A percentile compares a stretch with the other conserved stretches of the same genome.
Conservation (phyloP, 805 yeast species). For the Lipomyces oligophaga region DNA sequence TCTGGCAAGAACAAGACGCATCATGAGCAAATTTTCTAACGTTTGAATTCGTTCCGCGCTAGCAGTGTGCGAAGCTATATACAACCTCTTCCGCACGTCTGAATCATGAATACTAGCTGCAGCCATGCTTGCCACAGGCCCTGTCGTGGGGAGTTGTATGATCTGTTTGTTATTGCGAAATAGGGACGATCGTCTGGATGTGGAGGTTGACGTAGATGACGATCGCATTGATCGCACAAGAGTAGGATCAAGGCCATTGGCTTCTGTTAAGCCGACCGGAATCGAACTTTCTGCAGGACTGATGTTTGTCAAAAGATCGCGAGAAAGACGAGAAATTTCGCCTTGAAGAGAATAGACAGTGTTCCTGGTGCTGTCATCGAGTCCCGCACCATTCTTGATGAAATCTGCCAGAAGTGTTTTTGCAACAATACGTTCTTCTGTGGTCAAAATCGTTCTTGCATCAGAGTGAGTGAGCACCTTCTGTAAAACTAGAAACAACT, state of each 20-base stretch:
- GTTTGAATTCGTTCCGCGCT: constrained; percentile 57
- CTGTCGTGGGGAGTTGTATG: constrained; percentile 49
- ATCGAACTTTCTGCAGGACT: constrained; percentile 38
- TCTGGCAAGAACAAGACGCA: constrained; percentile 66
- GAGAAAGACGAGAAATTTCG: constrained; percentile 75
- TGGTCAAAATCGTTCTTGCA: constrained; percentile 44
- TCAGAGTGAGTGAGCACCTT: constrained; percentile 48
- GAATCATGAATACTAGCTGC: constrained; percentile 56
- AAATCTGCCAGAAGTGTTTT: constrained; percentile 76
- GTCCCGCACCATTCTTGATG: constrained; percentile 81
- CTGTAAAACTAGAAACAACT: constrained; percentile 58
- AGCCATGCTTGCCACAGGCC: constrained; percentile 58
- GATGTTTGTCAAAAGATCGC: constrained; percentile 57
- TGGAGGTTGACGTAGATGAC: constrained; percentile 5
- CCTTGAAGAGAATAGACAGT: constrained; percentile 76
- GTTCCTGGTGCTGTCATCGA: constrained; percentile 59
- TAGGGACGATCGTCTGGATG: constrained; percentile 1
- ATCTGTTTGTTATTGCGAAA: constrained; percentile 37
- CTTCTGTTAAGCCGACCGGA: constrained; percentile 33
- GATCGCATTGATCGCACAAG: constrained; percentile 17
- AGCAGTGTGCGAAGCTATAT: constrained; percentile 71
- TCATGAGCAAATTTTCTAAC: constrained; percentile 56
- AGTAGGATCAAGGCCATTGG: constrained; percentile 33
- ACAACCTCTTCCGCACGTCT: constrained; percentile 58
- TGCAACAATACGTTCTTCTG: constrained; percentile 82